Percentiles rank a stretch among this genome's conserved stretches.
Conservation (phyloP, 2,329 filamentous ascomycete genomes). For the Myriosclerotinia curreyana region DNA sequence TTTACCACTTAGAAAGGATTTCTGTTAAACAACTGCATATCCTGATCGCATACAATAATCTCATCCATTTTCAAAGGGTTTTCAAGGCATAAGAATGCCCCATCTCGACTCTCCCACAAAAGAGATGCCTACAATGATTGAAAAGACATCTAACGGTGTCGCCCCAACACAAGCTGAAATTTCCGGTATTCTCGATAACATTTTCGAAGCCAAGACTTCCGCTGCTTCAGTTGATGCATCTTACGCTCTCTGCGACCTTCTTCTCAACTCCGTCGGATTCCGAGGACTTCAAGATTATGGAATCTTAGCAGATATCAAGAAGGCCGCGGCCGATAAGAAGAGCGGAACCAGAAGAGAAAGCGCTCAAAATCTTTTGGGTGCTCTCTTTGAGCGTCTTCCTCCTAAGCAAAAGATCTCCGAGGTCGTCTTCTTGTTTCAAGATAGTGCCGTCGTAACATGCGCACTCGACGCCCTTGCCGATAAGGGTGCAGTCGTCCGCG, state of each 20-base stretch:
- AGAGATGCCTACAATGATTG: conserved; percentile 46
- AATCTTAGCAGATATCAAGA: conserved; percentile 61
- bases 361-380: conserved; percentile 90
- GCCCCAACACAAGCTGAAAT: conserved; percentile 64
- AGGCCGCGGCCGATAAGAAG: conserved; percentile 93
- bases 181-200: conserved; percentile 58
- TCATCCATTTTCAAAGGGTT: conserved; percentile 28
- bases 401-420: conserved; percentile 74
- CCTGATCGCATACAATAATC: conserved; percentile 24
- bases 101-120: conserved; percentile 44
- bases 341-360: conserved; percentile 80
- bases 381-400: conserved; percentile 87
- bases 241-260: conserved; percentile 61
- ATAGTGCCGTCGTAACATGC: conserved; percentile 67
- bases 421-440: conserved; percentile 76
- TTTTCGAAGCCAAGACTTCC: conserved; percentile 59
- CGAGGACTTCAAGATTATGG: conserved; percentile 60
- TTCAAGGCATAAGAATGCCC: conserved; percentile 45
- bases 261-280: conserved; percentile 63
- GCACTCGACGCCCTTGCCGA: conserved; percentile 85
- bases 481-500: conserved; percentile 83
- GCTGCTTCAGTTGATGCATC: conserved; percentile 58
- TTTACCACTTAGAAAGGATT: conserved; percentile 20
- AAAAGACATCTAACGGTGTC: conserved; percentile 44
- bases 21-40: conserved; percentile 18